Base-by-base conservation (phyloP, 768 basidiomycete species). In the Crepidotus variabilis region DNA sequence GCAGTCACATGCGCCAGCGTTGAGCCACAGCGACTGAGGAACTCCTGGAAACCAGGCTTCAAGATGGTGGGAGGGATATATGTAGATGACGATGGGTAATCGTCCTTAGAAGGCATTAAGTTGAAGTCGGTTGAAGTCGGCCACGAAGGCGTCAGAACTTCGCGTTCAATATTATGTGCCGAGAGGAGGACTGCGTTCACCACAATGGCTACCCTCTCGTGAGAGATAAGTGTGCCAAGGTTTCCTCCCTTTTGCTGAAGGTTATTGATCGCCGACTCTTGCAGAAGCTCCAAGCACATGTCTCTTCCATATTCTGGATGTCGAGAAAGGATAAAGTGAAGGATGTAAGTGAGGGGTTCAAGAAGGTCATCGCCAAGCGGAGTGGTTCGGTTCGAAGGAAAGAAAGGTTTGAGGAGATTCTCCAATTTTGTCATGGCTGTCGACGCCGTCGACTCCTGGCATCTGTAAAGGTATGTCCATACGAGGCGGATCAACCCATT, bases 391-490 rank as follows among this genome's bases (percentile, higher is more conserved):
- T 85, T 85, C 3, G 83, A 65, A 5, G 94, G 92, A 67, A 94
- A 92, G 69, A 95, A 87, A 51, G 85, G 76, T 62, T 86, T 91
- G 50, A 91, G 65, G 36, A 95, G 64, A 0, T 71, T 72, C 59
- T 97, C 94, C 39, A 98, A 71, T 65, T 88, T 92, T 24, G 84
- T 73, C n/a, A 85, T 83, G n/a, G 85, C 86, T 2, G 90, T 87
- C 0, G 94, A 90, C 1, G 83, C 74, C 5, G n/a, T n/a, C n/a
- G 89, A 80, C 69, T 98, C 95, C 60, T 88, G 86, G 65, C 93
- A 95, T 14, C 95, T 87, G 66, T 92, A 95, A n/a, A 97, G 77
- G 69, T 97, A 98, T 1, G 94, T 92, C 95, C 94, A 98, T 33
- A 94, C 72, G 43, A 97, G 71, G 8, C 95, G 85, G 59, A 93